phyloP scores from a whole-genome alignment of 139 green algal species.

The Closterium sp. region DNA sequence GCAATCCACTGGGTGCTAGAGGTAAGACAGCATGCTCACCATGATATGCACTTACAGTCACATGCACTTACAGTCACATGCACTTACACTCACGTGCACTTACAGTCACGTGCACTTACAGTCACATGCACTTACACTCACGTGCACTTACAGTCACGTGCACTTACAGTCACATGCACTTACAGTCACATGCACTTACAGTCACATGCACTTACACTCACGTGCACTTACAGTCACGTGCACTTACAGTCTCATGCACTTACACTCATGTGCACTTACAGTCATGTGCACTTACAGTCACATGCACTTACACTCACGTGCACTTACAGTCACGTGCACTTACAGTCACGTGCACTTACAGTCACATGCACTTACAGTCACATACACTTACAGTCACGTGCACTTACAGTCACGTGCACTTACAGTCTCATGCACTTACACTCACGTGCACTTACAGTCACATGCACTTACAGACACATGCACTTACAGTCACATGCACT shows the following conservation, averaged over 20 bases:
- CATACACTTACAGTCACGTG: not conserved
- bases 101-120: not conserved
- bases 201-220: not conserved
- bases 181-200: not conserved
- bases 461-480: not conserved
- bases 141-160: not conserved
- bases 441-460: not conserved
- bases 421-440: not conserved
- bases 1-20: not conserved
- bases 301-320: not conserved
- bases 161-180: not conserved
- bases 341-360: not conserved
- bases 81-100: not conserved
- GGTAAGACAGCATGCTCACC: too few species aligned
- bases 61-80: not conserved
- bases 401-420: not conserved
- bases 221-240: not conserved
- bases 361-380: not conserved
- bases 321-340: not conserved
- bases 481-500: not conserved
- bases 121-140: not conserved
- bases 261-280: not conserved
- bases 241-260: not conserved
- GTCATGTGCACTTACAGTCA: not conserved
- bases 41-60: not conserved